A percentile compares a stretch with the other conserved stretches of the same genome.
phyloP scores from a whole-genome alignment of 202 grass and related monocot genomes.

The Tripidium arundinaceum region DNA sequence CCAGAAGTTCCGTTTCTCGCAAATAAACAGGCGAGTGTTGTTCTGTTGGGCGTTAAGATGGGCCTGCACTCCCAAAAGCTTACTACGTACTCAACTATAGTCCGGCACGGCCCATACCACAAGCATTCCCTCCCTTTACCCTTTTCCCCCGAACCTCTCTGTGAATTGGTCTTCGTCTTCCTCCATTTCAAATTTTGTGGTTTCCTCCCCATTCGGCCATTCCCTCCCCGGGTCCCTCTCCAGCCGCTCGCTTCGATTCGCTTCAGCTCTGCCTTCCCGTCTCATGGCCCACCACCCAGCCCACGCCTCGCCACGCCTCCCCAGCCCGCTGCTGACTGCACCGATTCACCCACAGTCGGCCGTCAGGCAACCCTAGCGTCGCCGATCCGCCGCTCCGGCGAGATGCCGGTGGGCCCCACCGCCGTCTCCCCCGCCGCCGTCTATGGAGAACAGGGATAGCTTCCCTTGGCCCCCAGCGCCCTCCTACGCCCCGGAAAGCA shows the following conservation, averaged over 20 bases:
- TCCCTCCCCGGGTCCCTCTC: not conserved
- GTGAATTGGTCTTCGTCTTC: not conserved
- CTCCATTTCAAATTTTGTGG: slow-evolving; percentile 47
- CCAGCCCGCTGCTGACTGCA: not conserved
- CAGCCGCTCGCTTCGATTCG: slow-evolving; percentile 26
- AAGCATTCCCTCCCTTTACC: not conserved
- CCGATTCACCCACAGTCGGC: not conserved
- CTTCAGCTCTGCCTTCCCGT: not conserved
- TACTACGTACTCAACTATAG: not conserved
- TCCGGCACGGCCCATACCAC: not conserved
- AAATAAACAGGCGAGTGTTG: not conserved
- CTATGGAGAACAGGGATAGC: slow-evolving; percentile 77
- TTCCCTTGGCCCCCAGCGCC: slow-evolving; percentile 47
- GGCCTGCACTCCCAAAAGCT: not conserved
- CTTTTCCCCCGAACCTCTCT: not conserved
- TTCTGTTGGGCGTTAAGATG: not conserved
- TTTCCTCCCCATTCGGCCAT: slow-evolving; percentile 7
- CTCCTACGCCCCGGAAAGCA: not conserved
- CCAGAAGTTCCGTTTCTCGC: slow-evolving; percentile 6
- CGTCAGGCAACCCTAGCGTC: slow-evolving; percentile 41
- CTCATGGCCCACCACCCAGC: slow-evolving; percentile 14
- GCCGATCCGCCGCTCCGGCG: slow-evolving; percentile 32
- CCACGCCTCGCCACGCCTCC: slow-evolving; percentile 1
- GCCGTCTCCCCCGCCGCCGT: slow-evolving; percentile 12
- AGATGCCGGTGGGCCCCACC: slow-evolving; percentile 41